Conservation (phyloP, 495 filamentous ascomycete species). For the Penicillium robsamsonii region DNA sequence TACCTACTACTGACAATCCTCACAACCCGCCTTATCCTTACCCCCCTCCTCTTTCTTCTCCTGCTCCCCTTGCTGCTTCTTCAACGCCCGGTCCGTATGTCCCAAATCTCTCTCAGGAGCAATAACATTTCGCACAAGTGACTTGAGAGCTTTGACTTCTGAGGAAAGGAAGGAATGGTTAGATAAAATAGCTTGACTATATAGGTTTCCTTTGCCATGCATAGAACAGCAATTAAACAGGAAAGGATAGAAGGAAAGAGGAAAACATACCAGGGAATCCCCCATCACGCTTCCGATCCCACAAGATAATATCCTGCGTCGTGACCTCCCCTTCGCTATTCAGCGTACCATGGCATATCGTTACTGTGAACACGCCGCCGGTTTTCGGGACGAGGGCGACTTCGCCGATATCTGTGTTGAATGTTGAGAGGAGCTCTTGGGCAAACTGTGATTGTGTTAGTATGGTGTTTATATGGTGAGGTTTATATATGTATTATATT, state of each 20-base stretch:
- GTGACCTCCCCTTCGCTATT: constrained; percentile 4
- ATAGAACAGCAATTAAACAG: constrained; percentile 3
- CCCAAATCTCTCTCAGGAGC: constrained; percentile 75
- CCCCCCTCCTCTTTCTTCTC: constrained; percentile 3
- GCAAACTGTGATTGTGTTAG: constrained; percentile 60
- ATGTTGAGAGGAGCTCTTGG: constrained; percentile 97
- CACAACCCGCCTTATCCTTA: constrained; percentile 33
- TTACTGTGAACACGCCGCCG: constrained; percentile 78
- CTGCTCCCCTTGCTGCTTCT: constrained; percentile 22
- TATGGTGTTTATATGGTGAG: not conserved
- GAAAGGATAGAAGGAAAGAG: constrained; percentile 1
- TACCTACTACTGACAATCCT: constrained; percentile 43
- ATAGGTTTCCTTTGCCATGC: not conserved
- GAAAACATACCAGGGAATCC: constrained; percentile 77
- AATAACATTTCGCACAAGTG: constrained; percentile 79
- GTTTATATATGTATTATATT: not conserved
- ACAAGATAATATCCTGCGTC: constrained; percentile 56
- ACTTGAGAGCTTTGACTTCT: constrained; percentile 90
- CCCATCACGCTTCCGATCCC: constrained; percentile 85
- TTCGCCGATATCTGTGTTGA: constrained; percentile 80
- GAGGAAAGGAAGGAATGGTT: not conserved
- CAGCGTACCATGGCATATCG: constrained; percentile 47
- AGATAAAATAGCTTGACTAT: not conserved
- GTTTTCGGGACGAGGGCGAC: constrained; percentile 85
- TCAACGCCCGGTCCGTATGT: constrained; percentile 67